Evolutionary conservation across 139 green algal genomes (phyloP).

Genomic region (Chlorella sp.): DNA sequence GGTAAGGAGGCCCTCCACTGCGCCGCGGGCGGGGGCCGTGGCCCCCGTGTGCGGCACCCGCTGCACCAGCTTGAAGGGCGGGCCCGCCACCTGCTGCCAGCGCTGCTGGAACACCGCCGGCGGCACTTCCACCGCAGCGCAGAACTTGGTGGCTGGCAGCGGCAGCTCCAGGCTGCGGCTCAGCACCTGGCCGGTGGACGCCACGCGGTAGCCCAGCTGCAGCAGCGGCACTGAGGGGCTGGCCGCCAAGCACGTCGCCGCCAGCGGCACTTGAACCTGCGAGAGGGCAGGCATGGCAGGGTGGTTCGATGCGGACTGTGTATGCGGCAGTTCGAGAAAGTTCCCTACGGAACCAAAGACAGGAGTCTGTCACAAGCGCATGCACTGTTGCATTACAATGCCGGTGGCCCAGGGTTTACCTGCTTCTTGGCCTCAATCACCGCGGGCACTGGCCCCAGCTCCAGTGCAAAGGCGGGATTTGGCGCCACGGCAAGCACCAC

Average conservation of each 20-base stretch:
- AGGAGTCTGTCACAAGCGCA: too few species aligned
- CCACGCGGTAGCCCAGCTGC: conserved; percentile 66
- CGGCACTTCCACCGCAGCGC: conserved; percentile 62
- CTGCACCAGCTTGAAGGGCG: conserved; percentile 66
- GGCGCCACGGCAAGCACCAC: conserved; percentile 52
- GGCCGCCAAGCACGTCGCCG: conserved; percentile 57
- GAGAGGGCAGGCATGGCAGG: not conserved
- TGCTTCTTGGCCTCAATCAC: conserved; percentile 69
- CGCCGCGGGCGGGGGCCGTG: not conserved
- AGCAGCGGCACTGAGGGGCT: conserved; percentile 55
- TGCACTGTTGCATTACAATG: too few species aligned
- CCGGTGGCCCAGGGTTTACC: not conserved
- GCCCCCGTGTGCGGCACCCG: conserved; percentile 39
- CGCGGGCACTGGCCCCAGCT: conserved; percentile 53
- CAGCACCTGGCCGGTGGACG: conserved; percentile 32
- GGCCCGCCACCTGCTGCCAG: conserved; percentile 71
- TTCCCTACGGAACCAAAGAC: too few species aligned
- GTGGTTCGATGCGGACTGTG: too few species aligned
- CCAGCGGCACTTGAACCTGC: conserved; percentile 66
- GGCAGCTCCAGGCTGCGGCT: conserved; percentile 71
- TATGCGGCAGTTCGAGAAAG: too few species aligned
- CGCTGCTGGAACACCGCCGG: conserved; percentile 80
- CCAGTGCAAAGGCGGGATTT: conserved; percentile 54
- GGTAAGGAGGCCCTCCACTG: conserved; percentile 42
- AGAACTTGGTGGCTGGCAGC: conserved; percentile 76